Evolutionary conservation across 1,139 yeast genomes (phyloP), one percentile per base, ranked within the genome.

Genomic region (Zygosaccharomyces pseudobailii): DNA sequence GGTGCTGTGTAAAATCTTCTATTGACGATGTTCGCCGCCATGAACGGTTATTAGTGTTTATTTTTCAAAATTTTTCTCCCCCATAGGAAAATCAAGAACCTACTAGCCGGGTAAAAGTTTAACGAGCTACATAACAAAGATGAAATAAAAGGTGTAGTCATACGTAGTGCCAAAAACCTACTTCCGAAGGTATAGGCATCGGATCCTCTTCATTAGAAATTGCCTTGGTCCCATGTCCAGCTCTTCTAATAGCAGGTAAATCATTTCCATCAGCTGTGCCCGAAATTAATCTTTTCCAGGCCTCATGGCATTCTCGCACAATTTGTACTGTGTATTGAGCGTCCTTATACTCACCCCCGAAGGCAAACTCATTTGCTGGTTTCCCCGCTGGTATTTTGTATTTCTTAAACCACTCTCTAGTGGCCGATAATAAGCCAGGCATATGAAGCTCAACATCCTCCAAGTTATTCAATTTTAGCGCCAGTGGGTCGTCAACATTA

Each of bases 311-410:
- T 65, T 84, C 89, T 56, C 76, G 70, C 54, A 88, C 77, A 49
- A 86, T 76, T 51, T 79, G 82, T 57, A 87, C 74, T 45, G 96
- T 88, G 59, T 85, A 86, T 56, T 76, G 71, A 67, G 76, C 84
- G 74, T 78, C 77, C 70, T 83, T 83, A 70, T 84, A 87, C 64
- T 81, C 82, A 54, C 90, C 96, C 50, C 84, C 75, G 75, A 86
- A 86, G 10, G 96, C 96, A 69, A 88, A 87, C 66, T 79, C 79
- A 71, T 88, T 88, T 66, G 78, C 82, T 55, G 95, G 92, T 74
- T 88, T 88, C 46, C 95, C 95, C 65, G 87, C 96, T 35, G 96
- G 94, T 52, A 85, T 75, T 71, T 88, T 88, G 77, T 88, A 88
- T 65, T 86, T 85, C 68, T 88, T 79, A 76, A 88, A 87, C 96